These are phyloP conservation scores for Metarhizium guizhouense DNA, from an alignment of 2,329 filamentous ascomycete species.

Conservation along the genomic window DNA sequence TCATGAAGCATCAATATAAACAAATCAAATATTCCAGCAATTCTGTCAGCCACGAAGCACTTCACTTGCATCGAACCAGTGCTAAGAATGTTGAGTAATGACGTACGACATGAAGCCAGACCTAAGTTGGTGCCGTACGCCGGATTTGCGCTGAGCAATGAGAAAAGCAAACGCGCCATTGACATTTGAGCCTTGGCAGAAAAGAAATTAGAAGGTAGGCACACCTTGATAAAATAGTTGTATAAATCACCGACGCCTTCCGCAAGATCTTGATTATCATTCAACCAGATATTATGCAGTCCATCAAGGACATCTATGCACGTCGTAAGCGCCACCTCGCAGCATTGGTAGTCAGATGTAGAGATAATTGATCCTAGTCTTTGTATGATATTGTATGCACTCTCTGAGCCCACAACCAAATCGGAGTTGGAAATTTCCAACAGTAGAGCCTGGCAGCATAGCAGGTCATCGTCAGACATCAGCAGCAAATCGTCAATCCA, in stretches of 20 bases:
- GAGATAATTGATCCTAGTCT: constrained; percentile 42
- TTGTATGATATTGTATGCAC: constrained; percentile 38
- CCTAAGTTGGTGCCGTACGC: constrained; percentile 54
- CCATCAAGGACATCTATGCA: constrained; percentile 60
- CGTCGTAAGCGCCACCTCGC: constrained; percentile 61
- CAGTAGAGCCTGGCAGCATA: constrained; percentile 41
- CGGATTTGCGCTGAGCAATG: constrained; percentile 57
- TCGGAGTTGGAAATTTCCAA: constrained; percentile 46
- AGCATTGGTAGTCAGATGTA: constrained; percentile 56
- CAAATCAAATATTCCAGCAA: constrained; percentile 69
- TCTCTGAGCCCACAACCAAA: constrained; percentile 36
- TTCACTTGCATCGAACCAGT: constrained; percentile 63
- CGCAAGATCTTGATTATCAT: constrained; percentile 50
- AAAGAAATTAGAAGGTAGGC: constrained; percentile 58
- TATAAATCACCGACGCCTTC: constrained; percentile 69
- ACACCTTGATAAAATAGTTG: constrained; percentile 60
- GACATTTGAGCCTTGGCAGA: constrained; percentile 60
- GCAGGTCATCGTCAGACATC: constrained; percentile 42
- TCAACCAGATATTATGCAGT: constrained; percentile 55
- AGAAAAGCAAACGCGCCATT: constrained; percentile 60
- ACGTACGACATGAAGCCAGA: constrained; percentile 55
- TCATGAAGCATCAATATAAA: constrained; percentile 81
- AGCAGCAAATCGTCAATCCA: constrained; percentile 42
- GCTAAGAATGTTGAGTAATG: constrained; percentile 63
- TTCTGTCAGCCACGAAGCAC: constrained; percentile 58